A percentile compares a stretch with the other conserved stretches of the same genome.
These are phyloP conservation scores for Aegilops bicornis DNA, from an alignment of 176 grass and related monocot genomes.

Conservation along the genomic window DNA sequence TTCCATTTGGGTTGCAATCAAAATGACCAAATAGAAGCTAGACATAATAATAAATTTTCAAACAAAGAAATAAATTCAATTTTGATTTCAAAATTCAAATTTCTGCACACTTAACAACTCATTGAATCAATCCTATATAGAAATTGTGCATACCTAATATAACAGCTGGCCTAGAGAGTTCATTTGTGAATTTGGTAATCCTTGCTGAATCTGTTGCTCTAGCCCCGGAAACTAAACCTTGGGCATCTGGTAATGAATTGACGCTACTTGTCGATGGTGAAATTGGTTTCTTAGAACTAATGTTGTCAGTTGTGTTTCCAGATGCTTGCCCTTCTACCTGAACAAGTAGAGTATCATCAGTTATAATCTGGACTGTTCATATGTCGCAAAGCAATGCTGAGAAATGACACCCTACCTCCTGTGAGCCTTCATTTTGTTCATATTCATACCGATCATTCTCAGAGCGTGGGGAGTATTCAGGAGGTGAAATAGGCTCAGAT, in stretches of 20 bases:
- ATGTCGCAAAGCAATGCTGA: conserved; percentile 20
- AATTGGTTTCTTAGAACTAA: conserved; percentile 52
- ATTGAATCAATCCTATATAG: conserved; percentile 2
- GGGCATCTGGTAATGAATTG: conserved; percentile 61
- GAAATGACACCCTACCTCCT: conserved; percentile 47
- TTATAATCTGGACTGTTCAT: not conserved
- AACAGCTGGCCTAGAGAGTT: conserved; percentile 85
- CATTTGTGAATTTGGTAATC: conserved; percentile 74
- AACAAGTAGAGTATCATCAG: conserved; percentile 4
- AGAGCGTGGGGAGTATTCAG: conserved; percentile 44
- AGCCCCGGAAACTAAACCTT: conserved; percentile 78
- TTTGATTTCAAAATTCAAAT: not conserved
- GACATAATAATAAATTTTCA: not conserved
- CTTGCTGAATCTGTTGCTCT: conserved; percentile 96
- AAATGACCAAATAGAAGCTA: not conserved
- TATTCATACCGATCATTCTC: conserved; percentile 57
- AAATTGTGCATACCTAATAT: conserved; percentile 69
- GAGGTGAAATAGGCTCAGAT: conserved; percentile 64
- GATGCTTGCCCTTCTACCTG: conserved; percentile 52
- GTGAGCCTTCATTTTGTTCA: conserved; percentile 45
- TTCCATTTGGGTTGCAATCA: conserved; percentile 1
- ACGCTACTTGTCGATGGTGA: conserved; percentile 53
- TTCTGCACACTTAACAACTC: not conserved
- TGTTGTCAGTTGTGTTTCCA: conserved; percentile 41
- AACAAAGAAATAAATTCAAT: not conserved